phyloP scores from a whole-genome alignment of 192 early-diverging fungal species.

The Entomortierella beljakovae region DNA sequence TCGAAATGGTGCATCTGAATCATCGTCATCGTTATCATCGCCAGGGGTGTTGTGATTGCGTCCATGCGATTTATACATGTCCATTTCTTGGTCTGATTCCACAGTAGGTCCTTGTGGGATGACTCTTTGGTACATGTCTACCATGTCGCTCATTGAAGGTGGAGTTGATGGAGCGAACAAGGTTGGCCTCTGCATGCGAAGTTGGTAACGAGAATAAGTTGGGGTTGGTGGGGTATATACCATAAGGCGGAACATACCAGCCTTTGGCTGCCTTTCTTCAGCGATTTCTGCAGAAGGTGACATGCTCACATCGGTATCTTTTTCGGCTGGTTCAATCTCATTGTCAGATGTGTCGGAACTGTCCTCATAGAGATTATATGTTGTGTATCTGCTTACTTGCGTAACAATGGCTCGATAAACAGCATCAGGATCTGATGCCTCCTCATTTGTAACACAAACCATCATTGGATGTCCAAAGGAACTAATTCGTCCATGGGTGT shows the following conservation, averaged over 20 bases:
- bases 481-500: slow-evolving; percentile 1
- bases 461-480: slow-evolving; percentile 60
- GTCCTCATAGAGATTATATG: slow-evolving; percentile 49
- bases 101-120: not conserved
- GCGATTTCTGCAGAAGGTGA: not conserved
- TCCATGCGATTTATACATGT: not conserved
- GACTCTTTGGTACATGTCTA: slow-evolving; percentile 32
- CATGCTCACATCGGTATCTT: slow-evolving; percentile 12
- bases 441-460: slow-evolving; percentile 55
- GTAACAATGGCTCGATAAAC: slow-evolving; percentile 52
- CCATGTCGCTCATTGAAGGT: slow-evolving; percentile 17
- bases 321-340: slow-evolving; percentile 22
- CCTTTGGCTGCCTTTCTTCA: slow-evolving; percentile 8
- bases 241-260: slow-evolving; percentile 20
- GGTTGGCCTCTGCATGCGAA: slow-evolving; percentile 12
- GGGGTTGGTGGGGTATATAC: slow-evolving; percentile 15
- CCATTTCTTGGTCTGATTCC: slow-evolving; percentile 9
- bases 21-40: slow-evolving; percentile 3
- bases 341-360: not conserved
- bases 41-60: not conserved
- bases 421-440: slow-evolving; percentile 43
- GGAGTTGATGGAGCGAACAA: slow-evolving; percentile 22
- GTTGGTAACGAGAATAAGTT: not conserved
- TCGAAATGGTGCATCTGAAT: not conserved
- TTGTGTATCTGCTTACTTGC: slow-evolving; percentile 58